Evolutionary conservation across 2,329 filamentous ascomycete genomes (phyloP).

Genomic region (Cryoendolithus antarcticus): DNA sequence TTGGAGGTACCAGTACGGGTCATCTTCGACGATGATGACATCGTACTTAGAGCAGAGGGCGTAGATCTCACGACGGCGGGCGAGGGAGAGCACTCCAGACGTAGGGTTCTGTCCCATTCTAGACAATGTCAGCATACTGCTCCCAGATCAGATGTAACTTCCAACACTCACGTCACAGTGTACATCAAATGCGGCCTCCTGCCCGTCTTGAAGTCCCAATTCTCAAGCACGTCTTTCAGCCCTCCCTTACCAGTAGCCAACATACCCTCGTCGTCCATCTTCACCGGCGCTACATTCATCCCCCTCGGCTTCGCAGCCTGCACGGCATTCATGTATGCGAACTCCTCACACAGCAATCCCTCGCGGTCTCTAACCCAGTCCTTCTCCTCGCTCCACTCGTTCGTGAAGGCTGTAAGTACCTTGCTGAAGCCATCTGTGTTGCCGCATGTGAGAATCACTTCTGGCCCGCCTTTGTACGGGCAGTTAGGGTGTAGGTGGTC

Average conservation of each 20-base stretch:
- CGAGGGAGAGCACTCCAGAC: constrained; percentile 58
- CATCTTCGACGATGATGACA: constrained; percentile 83
- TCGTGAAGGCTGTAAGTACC: constrained; percentile 59
- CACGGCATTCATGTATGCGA: constrained; percentile 67
- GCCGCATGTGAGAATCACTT: constrained; percentile 68
- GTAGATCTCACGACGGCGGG: constrained; percentile 69
- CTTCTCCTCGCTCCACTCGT: constrained; percentile 59
- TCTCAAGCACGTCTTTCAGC: constrained; percentile 63
- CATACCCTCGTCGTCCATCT: constrained; percentile 72
- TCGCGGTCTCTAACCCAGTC: constrained; percentile 58
- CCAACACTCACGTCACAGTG: constrained; percentile 64
- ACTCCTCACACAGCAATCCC: constrained; percentile 68
- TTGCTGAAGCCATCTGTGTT: constrained; percentile 79
- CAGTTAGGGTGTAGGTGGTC: constrained; percentile 69
- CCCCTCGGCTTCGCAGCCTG: constrained; percentile 55
- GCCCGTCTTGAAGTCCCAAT: constrained; percentile 67
- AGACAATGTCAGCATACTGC: constrained; percentile 6
- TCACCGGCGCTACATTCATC: constrained; percentile 60
- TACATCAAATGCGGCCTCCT: constrained; percentile 75
- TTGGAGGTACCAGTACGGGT: constrained; percentile 93
- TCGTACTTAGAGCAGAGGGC: constrained; percentile 74
- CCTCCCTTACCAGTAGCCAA: constrained; percentile 58
- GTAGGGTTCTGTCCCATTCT: constrained; percentile 84
- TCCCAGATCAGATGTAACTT: background rate
- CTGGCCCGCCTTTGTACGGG: constrained; percentile 64